Evolutionary conservation across 768 basidiomycete species (phyloP).

Genomic region (Rossbeevera mucosa): DNA sequence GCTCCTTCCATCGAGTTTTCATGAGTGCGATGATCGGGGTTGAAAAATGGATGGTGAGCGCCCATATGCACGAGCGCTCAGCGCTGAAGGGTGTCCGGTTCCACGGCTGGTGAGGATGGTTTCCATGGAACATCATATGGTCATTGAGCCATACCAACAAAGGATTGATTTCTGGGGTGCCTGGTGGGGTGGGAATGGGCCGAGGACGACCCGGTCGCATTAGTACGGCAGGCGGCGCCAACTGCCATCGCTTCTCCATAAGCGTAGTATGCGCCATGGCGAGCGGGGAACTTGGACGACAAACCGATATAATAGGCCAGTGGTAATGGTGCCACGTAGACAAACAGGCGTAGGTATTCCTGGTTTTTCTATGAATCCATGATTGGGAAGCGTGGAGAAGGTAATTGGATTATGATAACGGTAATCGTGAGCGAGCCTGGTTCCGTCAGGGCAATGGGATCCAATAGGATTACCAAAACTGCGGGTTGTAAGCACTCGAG

Average conservation of each 20-base stretch:
- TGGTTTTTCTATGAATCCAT: neutral
- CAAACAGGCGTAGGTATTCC: neutral
- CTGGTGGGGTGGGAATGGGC: neutral
- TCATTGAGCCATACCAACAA: neutral
- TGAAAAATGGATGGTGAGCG: neutral
- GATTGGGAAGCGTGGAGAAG: neutral
- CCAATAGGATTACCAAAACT: no score
- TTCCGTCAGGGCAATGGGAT: neutral
- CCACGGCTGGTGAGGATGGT: slow-evolving; percentile 4
- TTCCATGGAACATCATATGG: slow-evolving; percentile 4
- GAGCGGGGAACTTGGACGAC: neutral
- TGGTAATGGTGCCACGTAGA: neutral
- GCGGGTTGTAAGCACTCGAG: no score
- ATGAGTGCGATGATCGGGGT: slow-evolving; percentile 2
- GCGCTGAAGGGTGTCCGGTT: neutral
- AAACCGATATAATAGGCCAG: neutral
- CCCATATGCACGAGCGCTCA: neutral
- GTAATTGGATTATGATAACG: neutral
- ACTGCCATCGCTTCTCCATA: neutral
- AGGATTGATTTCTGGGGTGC: slow-evolving; percentile 2
- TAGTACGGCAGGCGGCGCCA: neutral
- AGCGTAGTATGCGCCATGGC: no score
- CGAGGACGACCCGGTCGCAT: neutral
- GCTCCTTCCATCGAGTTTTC: neutral
- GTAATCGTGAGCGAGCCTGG: neutral